Evolutionary conservation across 1,284 basidiomycete species (phyloP).

Genomic region (Irpex sp.): DNA sequence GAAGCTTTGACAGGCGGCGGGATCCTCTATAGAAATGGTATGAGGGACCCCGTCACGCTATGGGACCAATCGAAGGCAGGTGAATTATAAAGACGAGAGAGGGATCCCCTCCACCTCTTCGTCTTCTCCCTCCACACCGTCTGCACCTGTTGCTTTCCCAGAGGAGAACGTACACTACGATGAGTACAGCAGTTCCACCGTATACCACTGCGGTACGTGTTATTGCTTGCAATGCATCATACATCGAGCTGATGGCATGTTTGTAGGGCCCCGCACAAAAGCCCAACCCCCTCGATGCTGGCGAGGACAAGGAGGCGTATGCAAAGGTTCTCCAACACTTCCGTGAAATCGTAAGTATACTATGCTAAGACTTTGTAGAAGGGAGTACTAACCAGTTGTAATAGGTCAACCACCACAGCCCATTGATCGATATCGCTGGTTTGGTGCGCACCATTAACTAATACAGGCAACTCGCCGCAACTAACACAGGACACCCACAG

Average conservation of each 20-base stretch:
- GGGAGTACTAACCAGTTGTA: background rate
- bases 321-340: conserved; percentile 4
- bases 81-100: background rate
- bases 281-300: background rate
- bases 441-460: conserved; percentile 29
- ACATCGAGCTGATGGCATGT: background rate
- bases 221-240: background rate
- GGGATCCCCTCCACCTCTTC: background rate
- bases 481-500: background rate
- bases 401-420: conserved; percentile 42
- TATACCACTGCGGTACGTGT: background rate
- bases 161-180: background rate
- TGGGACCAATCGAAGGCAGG: background rate
- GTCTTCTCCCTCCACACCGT: background rate
- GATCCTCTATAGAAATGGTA: background rate
- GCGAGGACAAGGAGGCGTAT: background rate
- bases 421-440: conserved; percentile 33
- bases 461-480: background rate
- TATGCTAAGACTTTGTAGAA: background rate
- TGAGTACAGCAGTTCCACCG: background rate
- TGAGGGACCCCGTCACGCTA: background rate
- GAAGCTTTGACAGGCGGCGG: background rate
- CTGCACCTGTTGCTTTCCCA: background rate
- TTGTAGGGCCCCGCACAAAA: background rate
- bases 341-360: conserved; percentile 33